Evolutionary conservation across 176 grass and related monocot species (phyloP).

Genomic region (Eragrostis nindensis): DNA sequence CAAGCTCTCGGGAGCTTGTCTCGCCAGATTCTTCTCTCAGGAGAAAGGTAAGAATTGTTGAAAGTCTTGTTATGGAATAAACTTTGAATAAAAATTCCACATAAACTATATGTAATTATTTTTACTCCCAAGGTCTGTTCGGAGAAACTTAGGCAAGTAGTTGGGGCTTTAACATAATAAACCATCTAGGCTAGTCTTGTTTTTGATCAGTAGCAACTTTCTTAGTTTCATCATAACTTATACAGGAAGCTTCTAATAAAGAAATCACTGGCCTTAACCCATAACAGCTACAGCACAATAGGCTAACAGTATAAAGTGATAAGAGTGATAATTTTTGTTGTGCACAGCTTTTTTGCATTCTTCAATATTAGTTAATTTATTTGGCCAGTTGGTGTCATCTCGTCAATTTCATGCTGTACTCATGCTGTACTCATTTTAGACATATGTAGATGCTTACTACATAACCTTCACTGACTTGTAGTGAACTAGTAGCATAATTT

Average conservation of each 20-base stretch:
- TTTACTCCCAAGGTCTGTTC: slow-evolving; percentile 24
- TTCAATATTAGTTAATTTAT: too few species aligned
- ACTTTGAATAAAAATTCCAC: background rate
- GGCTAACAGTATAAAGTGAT: slow-evolving; percentile 4
- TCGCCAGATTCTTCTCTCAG: slow-evolving; percentile 71
- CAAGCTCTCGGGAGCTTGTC: slow-evolving; percentile 63
- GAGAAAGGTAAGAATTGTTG: slow-evolving; percentile 66
- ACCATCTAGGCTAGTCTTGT: slow-evolving; percentile 8
- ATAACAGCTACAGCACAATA: slow-evolving; percentile 9
- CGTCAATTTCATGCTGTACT: too few species aligned
- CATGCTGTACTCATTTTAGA: background rate
- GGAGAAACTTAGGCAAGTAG: slow-evolving; percentile 9
- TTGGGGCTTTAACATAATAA: background rate
- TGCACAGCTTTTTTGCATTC: background rate
- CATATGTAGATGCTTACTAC: background rate
- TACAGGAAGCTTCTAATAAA: too few species aligned
- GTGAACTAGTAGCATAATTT: slow-evolving; percentile 10
- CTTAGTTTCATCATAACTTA: too few species aligned
- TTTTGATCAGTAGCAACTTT: too few species aligned
- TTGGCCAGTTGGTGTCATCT: slow-evolving; percentile 2
- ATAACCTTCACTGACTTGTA: background rate
- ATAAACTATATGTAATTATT: slow-evolving; percentile 8
- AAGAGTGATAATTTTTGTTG: background rate
- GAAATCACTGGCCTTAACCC: slow-evolving; percentile 9
- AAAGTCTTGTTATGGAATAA: background rate